Evolutionary conservation across 2,329 filamentous ascomycete genomes (phyloP).

Genomic region (Daldinia eschscholtzii): DNA sequence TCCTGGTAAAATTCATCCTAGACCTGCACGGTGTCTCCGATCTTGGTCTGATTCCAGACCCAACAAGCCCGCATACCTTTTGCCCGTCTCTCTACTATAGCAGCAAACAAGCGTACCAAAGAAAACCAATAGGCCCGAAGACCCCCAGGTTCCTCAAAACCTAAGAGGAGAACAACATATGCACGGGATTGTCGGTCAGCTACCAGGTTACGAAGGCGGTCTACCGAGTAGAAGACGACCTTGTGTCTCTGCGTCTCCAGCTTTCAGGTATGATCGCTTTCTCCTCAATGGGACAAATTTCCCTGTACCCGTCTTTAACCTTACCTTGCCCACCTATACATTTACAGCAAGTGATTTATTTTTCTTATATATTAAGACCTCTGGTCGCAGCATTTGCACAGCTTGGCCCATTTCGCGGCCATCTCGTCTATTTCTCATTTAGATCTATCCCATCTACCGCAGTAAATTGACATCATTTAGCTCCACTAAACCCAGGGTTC

Average conservation of each 20-base stretch:
- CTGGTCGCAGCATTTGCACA: slow-evolving; percentile 3
- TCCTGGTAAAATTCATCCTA: slow-evolving; percentile 24
- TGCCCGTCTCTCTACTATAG: slow-evolving; percentile 21
- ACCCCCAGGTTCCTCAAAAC: slow-evolving; percentile 21
- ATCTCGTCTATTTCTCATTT: slow-evolving; percentile 13
- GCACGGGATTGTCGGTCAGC: slow-evolving; percentile 43
- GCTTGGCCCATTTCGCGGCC: slow-evolving; percentile 3
- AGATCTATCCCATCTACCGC: slow-evolving; percentile 13
- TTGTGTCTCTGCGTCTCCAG: slow-evolving; percentile 25
- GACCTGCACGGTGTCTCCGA: slow-evolving; percentile 23
- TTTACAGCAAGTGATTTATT: slow-evolving; percentile 13
- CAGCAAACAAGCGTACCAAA: slow-evolving; percentile 34
- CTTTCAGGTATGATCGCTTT: slow-evolving; percentile 40
- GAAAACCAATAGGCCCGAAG: slow-evolving; percentile 39
- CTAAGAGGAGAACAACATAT: slow-evolving; percentile 39
- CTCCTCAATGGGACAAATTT: slow-evolving; percentile 24
- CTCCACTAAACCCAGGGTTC: slow-evolving; percentile 46
- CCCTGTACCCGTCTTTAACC: slow-evolving; percentile 16
- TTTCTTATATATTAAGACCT: slow-evolving; percentile 8
- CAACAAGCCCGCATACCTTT: slow-evolving; percentile 31
- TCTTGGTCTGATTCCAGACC: slow-evolving; percentile 38
- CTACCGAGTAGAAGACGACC: slow-evolving; percentile 30
- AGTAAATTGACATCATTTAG: slow-evolving; percentile 50
- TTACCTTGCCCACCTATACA: slow-evolving; percentile 6
- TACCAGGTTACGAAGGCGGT: slow-evolving; percentile 33